Evolutionary conservation across 345 rosid species (phyloP), one percentile per base, ranked within the genome.

Genomic region (Iberis pinnata): DNA sequence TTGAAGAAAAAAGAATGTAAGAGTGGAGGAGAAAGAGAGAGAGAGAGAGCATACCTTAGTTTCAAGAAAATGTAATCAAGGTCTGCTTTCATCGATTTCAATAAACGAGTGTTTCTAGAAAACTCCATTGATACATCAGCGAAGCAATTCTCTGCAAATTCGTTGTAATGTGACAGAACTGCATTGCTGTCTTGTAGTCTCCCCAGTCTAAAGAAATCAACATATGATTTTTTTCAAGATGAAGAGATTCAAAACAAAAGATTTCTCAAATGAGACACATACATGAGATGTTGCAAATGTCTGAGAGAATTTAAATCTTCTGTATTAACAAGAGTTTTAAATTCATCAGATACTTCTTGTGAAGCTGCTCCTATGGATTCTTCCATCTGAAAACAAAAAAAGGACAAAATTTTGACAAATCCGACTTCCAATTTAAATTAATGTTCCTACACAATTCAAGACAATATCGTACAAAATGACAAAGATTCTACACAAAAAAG

Each of bases 171-270:
- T 16, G 93, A 70, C 22, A 92, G 75, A 32, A 92, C 98, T 0
- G 96, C 93, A 31, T 83, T 85, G 75, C 95, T 92, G 60, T 92
- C 98, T 68, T 92, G 98, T 65, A 88, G 60, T 73, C 98, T 84
- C 58, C 98, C 98, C 68, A 88, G 66, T 70, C 98, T 92, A 76
- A 29, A 9, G 10, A 7, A 29, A 29, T 29, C 8, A 29, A 17
- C 60, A 53, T 32, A 60, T 22, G 37, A 22, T 20, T 27, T 33
- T 49, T 17, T 29, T 5, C 39, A 60, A 37, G 7, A 12, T 9
- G 8, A 39, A 53, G 29, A 41, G 33, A 50, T 14, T 46, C 14
- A 48, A 47, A 29, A 2, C 16, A 38, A 44, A 58, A 45, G 63
- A 22, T 14, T 8, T 13, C 9, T 9, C 17, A 51, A 35, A 6